phyloP scores from a whole-genome alignment of 1,284 basidiomycete species.

The Sanguinoderma infundibulare region DNA sequence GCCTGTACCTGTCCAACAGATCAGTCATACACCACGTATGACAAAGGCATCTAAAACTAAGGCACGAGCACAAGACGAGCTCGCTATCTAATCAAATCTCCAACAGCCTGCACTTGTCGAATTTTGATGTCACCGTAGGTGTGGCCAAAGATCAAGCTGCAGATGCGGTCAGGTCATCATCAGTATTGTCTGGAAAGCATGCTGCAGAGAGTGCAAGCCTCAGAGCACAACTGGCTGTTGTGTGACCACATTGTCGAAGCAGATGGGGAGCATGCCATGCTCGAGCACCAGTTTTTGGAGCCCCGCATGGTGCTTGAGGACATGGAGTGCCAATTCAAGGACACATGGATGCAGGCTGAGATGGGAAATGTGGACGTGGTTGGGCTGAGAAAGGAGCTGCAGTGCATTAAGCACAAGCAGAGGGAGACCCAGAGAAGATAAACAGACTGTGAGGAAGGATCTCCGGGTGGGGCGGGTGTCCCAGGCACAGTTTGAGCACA shows the following conservation, averaged over 20 bases:
- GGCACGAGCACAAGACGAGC: too few species aligned
- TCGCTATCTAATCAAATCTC: too few species aligned
- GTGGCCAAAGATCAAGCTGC: too few species aligned
- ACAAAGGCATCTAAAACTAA: too few species aligned
- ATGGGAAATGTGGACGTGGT: slow-evolving; percentile 66
- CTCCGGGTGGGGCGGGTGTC: slow-evolving; percentile 62
- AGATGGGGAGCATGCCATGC: slow-evolving; percentile 87
- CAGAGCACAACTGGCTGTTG: slow-evolving; percentile 83
- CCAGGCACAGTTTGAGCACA: slow-evolving; percentile 68
- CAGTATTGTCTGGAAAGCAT: too few species aligned
- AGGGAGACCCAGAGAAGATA: slow-evolving; percentile 63
- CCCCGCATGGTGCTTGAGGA: slow-evolving; percentile 67
- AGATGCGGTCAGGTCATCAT: too few species aligned
- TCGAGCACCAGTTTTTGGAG: slow-evolving; percentile 86
- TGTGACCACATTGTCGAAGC: slow-evolving; percentile 90
- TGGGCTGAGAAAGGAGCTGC: slow-evolving; percentile 73
- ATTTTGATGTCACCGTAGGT: too few species aligned
- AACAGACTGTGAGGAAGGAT: slow-evolving; percentile 67
- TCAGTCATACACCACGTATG: too few species aligned
- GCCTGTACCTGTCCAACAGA: too few species aligned
- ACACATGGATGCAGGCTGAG: slow-evolving; percentile 59
- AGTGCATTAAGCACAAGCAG: slow-evolving; percentile 69
- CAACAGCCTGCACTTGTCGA: too few species aligned
- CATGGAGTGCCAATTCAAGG: slow-evolving; percentile 62
- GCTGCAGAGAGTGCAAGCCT: slow-evolving; percentile 74